Percentiles rank a stretch among this genome's conserved stretches.
Evolutionary conservation across 2,329 filamentous ascomycete species (phyloP).

Genomic region (Aspergillus sp.): DNA sequence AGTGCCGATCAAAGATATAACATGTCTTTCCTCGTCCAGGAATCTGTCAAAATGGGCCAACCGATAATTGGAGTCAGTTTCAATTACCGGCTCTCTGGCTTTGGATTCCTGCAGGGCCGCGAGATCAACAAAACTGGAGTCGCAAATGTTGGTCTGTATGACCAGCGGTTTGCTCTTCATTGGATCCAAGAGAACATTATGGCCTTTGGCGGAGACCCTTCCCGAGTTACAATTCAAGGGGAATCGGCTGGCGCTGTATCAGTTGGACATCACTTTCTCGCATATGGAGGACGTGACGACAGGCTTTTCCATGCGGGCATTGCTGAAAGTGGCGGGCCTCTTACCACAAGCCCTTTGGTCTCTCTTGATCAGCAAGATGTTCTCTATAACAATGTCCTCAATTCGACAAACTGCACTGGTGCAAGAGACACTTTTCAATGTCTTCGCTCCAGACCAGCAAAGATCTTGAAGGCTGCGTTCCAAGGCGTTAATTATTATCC

Average conservation of each 20-base stretch:
- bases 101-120: conserved; percentile 46
- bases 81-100: conserved; percentile 48
- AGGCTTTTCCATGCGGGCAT: conserved; percentile 19
- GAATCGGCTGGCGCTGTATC: conserved; percentile 11
- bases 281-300: conserved; percentile 18
- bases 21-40: conserved; percentile 52
- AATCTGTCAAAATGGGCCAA: conserved; percentile 44
- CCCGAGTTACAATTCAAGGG: conserved; percentile 11
- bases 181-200: conserved; percentile 13
- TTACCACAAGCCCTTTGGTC: background rate
- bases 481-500: conserved; percentile 5
- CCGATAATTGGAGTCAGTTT: conserved; percentile 49
- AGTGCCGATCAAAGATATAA: conserved; percentile 46
- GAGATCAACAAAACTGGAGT: conserved; percentile 15
- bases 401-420: conserved; percentile 4
- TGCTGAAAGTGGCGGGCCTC: conserved; percentile 9
- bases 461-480: conserved; percentile 2
- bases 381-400: conserved; percentile 5
- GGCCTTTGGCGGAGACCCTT: conserved; percentile 9
- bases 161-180: conserved; percentile 23
- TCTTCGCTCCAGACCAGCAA: conserved; percentile 3
- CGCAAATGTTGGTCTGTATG: conserved; percentile 25
- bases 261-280: conserved; percentile 14
- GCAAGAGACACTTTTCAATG: conserved; percentile 2
- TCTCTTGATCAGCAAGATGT: conserved; percentile 2